Base-by-base conservation (phyloP, 495 filamentous ascomycete species). In the Podospora pseudopauciseta region DNA sequence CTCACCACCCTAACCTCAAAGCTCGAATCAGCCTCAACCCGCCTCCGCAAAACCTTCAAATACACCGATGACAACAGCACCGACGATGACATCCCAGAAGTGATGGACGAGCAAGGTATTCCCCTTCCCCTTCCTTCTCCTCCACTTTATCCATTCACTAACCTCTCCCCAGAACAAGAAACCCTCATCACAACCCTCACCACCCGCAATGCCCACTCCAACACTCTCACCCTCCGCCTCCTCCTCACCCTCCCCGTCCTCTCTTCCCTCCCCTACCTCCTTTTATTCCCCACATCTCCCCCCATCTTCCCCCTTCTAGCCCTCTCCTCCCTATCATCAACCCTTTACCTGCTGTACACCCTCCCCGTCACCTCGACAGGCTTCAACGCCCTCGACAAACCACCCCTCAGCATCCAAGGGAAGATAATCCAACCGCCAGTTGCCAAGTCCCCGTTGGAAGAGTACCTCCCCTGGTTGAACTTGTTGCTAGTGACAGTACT, bases 21-120 rank as follows among this genome's bases (percentile, higher is more conserved):
- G 53, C 62, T 39, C 49, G 18, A 56, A 56, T 71, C 20, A 70
- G 53, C 23, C 20, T 49, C 76, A 7, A 76, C 86, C 56, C 83
- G 87, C 65, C 76, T 90, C 61, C 85, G 89, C 18, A 85, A 81
- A 62, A 86, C 85, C 18, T 90, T 91, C 76, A 84, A 80, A 15
- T 91, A 91, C 80, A 85, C 86, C 5, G 76, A 80, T 55, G 86
- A 88, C 72, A 80, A 80, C 11, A 81, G 81, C 65, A 67, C 69
- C 39, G 18, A 66, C 64, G 55, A 68, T 16, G 39, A 81, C 57
- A 79, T 83, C 34, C 82, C 83, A 20, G 80, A 85, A 67, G 82
- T 88, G 66, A 71, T 89, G 39, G 89, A 91, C 69, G 89, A 90
- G 74, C 83, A 90, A 84, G 87, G 87, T 88, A 60, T 65, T 67